Evolutionary conservation across 75 land plant genomes (phyloP).

Genomic region (Cupressus sempervirens): DNA sequence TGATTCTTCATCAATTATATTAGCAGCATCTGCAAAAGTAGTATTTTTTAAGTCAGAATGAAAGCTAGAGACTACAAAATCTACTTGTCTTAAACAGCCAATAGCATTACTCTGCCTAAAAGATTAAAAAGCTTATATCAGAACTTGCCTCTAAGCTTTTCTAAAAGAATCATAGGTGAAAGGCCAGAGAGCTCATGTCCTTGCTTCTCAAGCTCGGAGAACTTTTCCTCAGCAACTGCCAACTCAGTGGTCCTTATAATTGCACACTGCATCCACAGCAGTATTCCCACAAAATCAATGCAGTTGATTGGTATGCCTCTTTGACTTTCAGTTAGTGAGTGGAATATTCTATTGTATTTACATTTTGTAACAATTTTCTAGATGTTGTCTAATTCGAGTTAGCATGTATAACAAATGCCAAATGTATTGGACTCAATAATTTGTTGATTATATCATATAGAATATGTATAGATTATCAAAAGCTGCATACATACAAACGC

Average conservation of each 20-base stretch:
- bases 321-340: background rate
- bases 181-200: constrained; percentile 53
- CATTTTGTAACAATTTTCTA: background rate
- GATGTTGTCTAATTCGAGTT: background rate
- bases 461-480: background rate
- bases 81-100: background rate
- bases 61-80: background rate
- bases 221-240: constrained; percentile 88
- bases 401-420: background rate
- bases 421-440: background rate
- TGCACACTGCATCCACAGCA: constrained; percentile 51
- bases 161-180: constrained; percentile 52
- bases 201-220: constrained; percentile 58
- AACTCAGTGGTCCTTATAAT: constrained; percentile 89
- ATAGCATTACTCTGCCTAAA: background rate
- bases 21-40: constrained; percentile 64
- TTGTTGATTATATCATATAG: background rate
- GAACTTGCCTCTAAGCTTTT: constrained; percentile 65
- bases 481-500: background rate
- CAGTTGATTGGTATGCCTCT: background rate
- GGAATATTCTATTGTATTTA: background rate
- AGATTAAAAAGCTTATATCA: background rate
- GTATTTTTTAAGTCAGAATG: background rate
- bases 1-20: constrained; percentile 73
- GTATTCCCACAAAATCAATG: background rate